Evolutionary conservation across 352 stramenopile genomes (phyloP), one percentile per base, ranked within the genome.

Genomic region (Aphanomyces stellatus): DNA sequence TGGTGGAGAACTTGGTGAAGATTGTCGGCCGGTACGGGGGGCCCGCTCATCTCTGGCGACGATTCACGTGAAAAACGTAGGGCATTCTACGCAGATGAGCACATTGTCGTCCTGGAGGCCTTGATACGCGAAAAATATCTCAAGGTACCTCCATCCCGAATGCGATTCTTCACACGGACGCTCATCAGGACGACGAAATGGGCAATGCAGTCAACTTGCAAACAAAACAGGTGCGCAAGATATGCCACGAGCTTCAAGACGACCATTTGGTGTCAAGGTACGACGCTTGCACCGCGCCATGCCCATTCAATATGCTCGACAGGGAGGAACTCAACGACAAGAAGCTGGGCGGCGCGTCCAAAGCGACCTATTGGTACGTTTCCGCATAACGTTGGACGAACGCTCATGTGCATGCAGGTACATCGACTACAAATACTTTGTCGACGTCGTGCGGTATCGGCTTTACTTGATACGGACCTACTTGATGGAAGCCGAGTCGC

Each of bases 391-490:
- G 22, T 2, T 25, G 19, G 22, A 42, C 24, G 10, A 65, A 8
- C 19, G 13, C 15, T 56, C 15, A 8, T 7, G 25, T 24, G 27
- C 8, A 8, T 35, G 24, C 63, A 82, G 72, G 72, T 94, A 95
- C 76, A 95, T 95, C 75, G 87, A 95, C 78, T 95, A 93, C 81
- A 95, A 95, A 71, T 92, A 95, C 72, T 93, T 95, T 74, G 84
- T 93, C 48, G 85, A 95, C 65, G 85, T 95, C 62, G 84, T 95
- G 62, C 83, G 90, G 69, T 95, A 90, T 64, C 85, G 87, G 11
- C 74, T 95, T 22, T 95, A 92, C 71, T 61, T 94, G 42, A 95
- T 95, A 78, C 80, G 91, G 62, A 83, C 93, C 62, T 80, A 92
- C 41, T 68, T 95, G 1, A 93, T 92, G 65, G 85, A 93, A 66